Evolutionary conservation across 192 early-diverging fungal genomes (phyloP), one percentile per base, ranked within the genome.

Genomic region (Backusella macrospora): DNA sequence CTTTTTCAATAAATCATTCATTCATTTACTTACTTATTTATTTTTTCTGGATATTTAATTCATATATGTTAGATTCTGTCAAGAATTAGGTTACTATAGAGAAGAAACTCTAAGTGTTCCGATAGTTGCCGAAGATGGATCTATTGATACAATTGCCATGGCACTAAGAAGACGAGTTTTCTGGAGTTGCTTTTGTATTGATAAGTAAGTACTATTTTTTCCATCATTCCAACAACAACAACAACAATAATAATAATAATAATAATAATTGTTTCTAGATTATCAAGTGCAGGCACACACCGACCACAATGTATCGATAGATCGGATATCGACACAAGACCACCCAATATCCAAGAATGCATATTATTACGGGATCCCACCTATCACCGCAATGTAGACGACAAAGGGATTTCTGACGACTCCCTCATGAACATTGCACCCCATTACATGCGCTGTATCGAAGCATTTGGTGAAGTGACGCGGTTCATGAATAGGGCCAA

Each of bases 161-260:
- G 65, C 59, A 39, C 42, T 78, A 45, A 52, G 81, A 18, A 55
- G 84, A 45, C 70, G 86, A 37, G 81, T 83, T 13, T 87, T 84
- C 39, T 87, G 86, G 86, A 75, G 77, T 38, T 84, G 81, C 62
- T 84, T 84, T 42, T 74, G 76, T n/a, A 45, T 86, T 46, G 86
- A 87, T 55, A 80, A 76, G 77, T 77, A 78, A 62, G 81, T 74
- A 18, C 4, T 40, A 43, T 42, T 9, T 14, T 23, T 10, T 59
- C n/a, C 26, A 26, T 59, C 21, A 8, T 52, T 18, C 8, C n/a
- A n/a, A n/a, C n/a, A n/a, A n/a, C n/a, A n/a, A n/a, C n/a, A n/a
- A n/a, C n/a, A 7, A 21, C 43, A 10, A 26, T 3, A 26, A 59
- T 12, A 23, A 26, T 26, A 59, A 9, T 23, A 59, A 59, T 12